Conservation (phyloP, 129 eudicot species). For the Escallonia rubra region DNA sequence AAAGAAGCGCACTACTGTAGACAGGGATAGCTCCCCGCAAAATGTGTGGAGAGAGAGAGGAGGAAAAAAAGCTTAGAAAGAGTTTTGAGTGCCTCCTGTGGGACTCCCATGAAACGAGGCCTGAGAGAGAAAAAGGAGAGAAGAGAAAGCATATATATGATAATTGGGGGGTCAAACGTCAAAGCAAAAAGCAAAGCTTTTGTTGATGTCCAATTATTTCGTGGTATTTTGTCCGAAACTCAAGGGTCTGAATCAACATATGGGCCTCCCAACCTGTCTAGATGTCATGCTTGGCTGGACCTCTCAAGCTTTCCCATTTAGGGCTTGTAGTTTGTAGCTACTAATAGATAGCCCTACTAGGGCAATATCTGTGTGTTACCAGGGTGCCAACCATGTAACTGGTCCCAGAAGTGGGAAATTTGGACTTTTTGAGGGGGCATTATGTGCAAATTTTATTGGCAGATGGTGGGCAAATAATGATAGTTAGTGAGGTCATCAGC, state of each 20-base stretch:
- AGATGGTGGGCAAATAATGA: not conserved
- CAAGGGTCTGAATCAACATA: conserved; percentile 12
- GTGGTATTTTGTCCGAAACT: conserved; percentile 31
- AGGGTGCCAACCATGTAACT: not conserved
- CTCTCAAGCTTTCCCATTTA: not conserved
- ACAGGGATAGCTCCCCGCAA: conserved; percentile 19
- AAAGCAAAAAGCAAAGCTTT: conserved; percentile 54
- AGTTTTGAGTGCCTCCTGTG: not conserved
- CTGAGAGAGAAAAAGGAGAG: conserved; percentile 17
- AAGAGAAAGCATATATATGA: conserved; percentile 12
- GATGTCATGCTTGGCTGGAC: not conserved
- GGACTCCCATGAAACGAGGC: not conserved
- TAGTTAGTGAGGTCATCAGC: not conserved
- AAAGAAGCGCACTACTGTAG: conserved; percentile 22
- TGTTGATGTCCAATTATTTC: conserved; percentile 55
- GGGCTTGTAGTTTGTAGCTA: not conserved
- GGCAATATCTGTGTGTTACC: not conserved
- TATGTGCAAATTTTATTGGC: not conserved
- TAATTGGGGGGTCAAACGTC: conserved; percentile 37
- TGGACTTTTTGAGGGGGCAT: not conserved
- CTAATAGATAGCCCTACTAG: not conserved
- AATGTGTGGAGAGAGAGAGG: conserved; percentile 31
- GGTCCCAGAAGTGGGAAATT: not conserved
- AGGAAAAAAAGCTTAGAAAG: not conserved
- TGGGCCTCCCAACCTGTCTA: conserved; percentile 34